Conservation (phyloP, 352 stramenopile genomes). For the Pelagophyceae sp. region DNA sequence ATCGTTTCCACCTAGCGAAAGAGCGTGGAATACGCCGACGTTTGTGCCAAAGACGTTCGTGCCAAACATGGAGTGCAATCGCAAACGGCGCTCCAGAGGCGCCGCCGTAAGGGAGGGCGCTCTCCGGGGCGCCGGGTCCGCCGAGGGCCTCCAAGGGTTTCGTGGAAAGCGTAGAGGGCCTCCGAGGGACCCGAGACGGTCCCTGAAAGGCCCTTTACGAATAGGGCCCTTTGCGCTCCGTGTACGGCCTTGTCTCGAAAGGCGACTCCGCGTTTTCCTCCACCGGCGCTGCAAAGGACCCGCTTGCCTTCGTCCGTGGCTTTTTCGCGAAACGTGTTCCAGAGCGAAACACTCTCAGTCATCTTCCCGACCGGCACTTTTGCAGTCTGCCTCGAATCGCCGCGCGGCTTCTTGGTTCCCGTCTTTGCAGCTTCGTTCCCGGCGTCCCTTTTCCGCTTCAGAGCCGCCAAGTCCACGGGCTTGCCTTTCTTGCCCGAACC, state of each 20-base stretch:
- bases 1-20: not conserved
- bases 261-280: too few relatives aligned
- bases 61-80: not conserved
- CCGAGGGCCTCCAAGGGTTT: too few relatives aligned
- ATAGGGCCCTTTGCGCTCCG: too few relatives aligned
- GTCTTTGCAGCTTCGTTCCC: not conserved
- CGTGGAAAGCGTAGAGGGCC: not conserved
- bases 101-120: too few relatives aligned
- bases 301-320: not conserved
- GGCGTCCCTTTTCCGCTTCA: too few relatives aligned
- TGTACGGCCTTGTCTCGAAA: too few relatives aligned
- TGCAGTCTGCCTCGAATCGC: not conserved
- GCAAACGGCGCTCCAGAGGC: too few relatives aligned
- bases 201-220: too few relatives aligned
- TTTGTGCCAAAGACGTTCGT: not conserved
- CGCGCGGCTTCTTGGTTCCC: not conserved
- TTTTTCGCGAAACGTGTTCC: constrained; percentile 15
- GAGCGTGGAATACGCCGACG: too few relatives aligned
- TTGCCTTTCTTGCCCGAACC: not conserved
- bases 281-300: too few relatives aligned
- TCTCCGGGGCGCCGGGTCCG: too few relatives aligned
- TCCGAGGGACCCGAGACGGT: too few relatives aligned
- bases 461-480: not conserved
- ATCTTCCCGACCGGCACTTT: not conserved
- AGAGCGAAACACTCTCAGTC: not conserved